Evolutionary conservation across 345 rosid species (phyloP).

Genomic region (Murraya koenigii): DNA sequence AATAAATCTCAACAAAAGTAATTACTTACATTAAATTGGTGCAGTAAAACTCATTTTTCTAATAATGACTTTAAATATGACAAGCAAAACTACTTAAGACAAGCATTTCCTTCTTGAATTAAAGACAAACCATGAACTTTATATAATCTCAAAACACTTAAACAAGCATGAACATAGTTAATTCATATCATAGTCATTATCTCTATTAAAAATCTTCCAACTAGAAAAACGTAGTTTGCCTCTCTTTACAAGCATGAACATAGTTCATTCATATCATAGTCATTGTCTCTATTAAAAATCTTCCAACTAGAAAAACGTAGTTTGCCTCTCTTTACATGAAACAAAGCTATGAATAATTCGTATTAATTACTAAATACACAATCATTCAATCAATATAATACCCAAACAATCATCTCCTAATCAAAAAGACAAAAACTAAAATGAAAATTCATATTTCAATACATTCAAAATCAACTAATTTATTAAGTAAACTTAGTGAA

Average conservation of each 20-base stretch:
- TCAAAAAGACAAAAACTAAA: no score
- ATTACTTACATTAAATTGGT: no score
- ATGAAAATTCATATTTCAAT: no score
- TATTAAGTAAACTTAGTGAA: no score
- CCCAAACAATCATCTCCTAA: no score
- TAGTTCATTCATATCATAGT: background rate
- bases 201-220: background rate
- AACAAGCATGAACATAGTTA: background rate
- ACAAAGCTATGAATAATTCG: background rate
- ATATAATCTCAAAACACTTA: background rate
- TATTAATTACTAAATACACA: background rate
- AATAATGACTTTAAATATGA: no score
- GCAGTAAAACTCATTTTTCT: no score
- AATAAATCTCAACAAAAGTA: no score
- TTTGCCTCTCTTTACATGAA: background rate
- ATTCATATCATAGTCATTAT: background rate
- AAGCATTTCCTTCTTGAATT: background rate
- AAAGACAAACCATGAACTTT: background rate
- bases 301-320: background rate
- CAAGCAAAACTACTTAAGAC: background rate
- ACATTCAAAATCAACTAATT: no score
- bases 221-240: no score
- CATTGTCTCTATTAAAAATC: background rate
- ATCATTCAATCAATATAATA: conserved; percentile 12
- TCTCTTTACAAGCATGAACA: background rate